Percentiles rank a stretch among this genome's conserved stretches.
Evolutionary conservation across 2,329 filamentous ascomycete genomes (phyloP).

Genomic region (Sporothrix curviconia): DNA sequence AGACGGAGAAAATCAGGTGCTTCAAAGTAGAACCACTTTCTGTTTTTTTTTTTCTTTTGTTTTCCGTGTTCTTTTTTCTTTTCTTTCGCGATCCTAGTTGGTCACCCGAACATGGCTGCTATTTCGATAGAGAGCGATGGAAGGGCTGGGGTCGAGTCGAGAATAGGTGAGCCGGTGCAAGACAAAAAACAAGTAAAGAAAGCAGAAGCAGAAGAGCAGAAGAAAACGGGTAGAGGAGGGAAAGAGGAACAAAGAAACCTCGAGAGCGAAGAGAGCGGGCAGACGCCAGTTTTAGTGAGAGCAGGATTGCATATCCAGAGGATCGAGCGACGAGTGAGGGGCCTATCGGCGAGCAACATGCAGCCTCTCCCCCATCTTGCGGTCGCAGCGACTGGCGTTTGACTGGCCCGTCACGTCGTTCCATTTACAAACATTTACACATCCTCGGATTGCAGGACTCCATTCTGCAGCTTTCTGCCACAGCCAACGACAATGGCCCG

Average conservation of each 20-base stretch:
- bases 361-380: background rate
- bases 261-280: background rate
- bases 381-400: conserved; percentile 2
- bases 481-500: background rate
- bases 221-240: background rate
- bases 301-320: conserved; percentile 19
- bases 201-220: background rate
- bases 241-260: background rate
- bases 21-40: too few species aligned
- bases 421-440: background rate
- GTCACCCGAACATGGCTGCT: conserved; percentile 48
- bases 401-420: too few species aligned
- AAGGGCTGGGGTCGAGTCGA: too few species aligned
- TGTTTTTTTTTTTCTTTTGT: too few species aligned
- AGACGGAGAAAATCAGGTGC: background rate
- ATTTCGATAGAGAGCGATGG: conserved; percentile 38
- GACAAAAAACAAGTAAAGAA: background rate
- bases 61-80: too few species aligned
- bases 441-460: background rate
- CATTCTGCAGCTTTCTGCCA: background rate
- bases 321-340: conserved; percentile 8
- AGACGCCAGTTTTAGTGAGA: conserved; percentile 24
- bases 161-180: background rate
- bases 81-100: background rate
- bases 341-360: conserved; percentile 1